Percentiles rank a stretch among this genome's conserved stretches.
These are phyloP conservation scores for Lycium barbarum DNA, from an alignment of 257 asterid genomes.

Conservation along the genomic window DNA sequence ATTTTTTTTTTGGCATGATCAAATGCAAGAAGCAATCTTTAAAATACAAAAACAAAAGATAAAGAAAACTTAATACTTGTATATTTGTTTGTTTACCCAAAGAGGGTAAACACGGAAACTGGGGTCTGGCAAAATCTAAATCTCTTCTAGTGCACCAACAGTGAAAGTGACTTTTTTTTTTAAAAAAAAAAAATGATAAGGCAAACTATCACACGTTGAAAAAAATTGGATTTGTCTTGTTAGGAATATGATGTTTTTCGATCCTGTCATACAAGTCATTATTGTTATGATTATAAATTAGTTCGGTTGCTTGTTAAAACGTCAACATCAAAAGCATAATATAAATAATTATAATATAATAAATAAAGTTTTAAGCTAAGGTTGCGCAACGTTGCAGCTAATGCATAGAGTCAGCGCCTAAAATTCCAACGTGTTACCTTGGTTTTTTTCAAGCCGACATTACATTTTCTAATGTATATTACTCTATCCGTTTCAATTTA, in stretches of 20 bases:
- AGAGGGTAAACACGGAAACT: conserved; percentile 54
- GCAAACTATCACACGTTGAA: neutral
- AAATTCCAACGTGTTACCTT: conserved; percentile 18
- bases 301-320: conserved; percentile 31
- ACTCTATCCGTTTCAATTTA: too few relatives aligned
- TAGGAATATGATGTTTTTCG: neutral
- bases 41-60: conserved; percentile 21
- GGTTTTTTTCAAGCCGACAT: neutral
- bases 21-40: conserved; percentile 31
- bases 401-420: conserved; percentile 27
- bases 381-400: conserved; percentile 45
- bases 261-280: conserved; percentile 21
- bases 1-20: conserved; percentile 22
- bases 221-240: neutral
- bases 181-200: neutral
- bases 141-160: conserved; percentile 36
- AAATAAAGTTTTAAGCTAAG: conserved; percentile 19
- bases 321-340: conserved; percentile 36
- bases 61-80: neutral
- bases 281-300: conserved; percentile 34
- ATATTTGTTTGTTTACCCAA: conserved; percentile 19
- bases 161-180: conserved; percentile 29
- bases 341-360: neutral
- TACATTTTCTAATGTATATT: too few relatives aligned
- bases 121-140: conserved; percentile 41